Base-by-base conservation (phyloP, 2,329 filamentous ascomycete genomes). In the Monilinia polystroma region DNA sequence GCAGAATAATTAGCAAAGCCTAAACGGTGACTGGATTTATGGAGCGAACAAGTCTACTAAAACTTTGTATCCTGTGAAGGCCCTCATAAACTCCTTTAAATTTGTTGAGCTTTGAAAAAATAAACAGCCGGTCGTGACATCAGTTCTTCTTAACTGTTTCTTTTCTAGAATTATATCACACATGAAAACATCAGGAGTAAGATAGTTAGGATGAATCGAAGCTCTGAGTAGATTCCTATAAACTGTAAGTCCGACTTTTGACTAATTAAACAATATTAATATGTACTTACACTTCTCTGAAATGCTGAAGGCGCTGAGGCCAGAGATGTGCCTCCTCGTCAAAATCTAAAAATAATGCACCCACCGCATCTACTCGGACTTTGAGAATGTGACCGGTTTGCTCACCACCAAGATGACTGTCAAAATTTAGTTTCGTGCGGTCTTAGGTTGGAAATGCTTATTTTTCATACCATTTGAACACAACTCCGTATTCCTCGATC, bases 381-480 rank as follows among this genome's bases (percentile, higher is more conserved):
- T 66, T 66, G 1, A 66, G 29, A 35, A 53, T 1, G 47, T 45
- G 20, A 3, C 26, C 55, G 2, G 1, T 6, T 53, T 66, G 64
- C 14, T 45, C 47, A 4, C 38, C 55, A 23, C 14, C 8, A 11
- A 66, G 49, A 20, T 38, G 11, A 62, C 56, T 66, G 35, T 7
- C 7, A 45, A 18, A 26, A 14, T 18, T 60, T 32, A 60, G 29
- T 20, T 18, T 29, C 8, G 2, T 49, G 18, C 5, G 54, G 8
- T 0, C 2, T 16, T 47, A 20, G 16, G 3, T 11, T 26, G n/a
- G 1, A 8, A 23, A 18, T 47, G 3, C 10, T 5, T 0, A 38
- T 29, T 29, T 10, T 18, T 26, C 3, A 45, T 62, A 66, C 64
- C 55, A 60, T 35, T 20, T 35, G 3, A 66, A 66, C n/a, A 66